A percentile compares a stretch with the other conserved stretches of the same genome.
Evolutionary conservation across 352 stramenopile species (phyloP).

Genomic region (Phytophthora boehmeriae): DNA sequence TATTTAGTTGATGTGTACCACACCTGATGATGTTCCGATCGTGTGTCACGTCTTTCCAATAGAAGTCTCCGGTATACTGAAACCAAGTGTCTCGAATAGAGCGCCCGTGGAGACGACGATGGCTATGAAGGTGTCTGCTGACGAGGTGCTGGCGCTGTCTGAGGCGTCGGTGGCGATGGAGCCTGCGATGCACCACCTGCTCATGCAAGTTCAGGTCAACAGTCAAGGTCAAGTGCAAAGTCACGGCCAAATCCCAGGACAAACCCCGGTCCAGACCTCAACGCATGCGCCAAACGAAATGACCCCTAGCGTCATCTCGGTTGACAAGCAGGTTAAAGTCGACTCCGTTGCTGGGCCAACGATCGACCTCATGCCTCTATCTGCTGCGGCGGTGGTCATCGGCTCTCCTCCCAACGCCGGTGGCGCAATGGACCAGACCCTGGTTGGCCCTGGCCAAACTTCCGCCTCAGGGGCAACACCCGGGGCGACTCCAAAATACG

Average conservation of each 20-base stretch:
- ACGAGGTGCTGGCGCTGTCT: slow-evolving; percentile 68
- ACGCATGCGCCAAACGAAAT: not conserved
- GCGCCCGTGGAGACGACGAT: slow-evolving; percentile 16
- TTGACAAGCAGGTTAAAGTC: not conserved
- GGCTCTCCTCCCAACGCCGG: slow-evolving; percentile 4
- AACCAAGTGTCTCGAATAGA: slow-evolving; percentile 8
- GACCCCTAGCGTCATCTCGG: not conserved
- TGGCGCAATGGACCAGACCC: not conserved
- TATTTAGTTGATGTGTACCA: slow-evolving; percentile 3
- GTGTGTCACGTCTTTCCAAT: not conserved
- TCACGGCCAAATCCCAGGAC: not conserved
- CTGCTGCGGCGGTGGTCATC: slow-evolving; percentile 23
- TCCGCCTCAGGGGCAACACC: not conserved
- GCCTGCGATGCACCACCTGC: slow-evolving; percentile 58
- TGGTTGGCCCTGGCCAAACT: too few relatives aligned
- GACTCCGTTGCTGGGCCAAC: not conserved
- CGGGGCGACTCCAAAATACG: slow-evolving; percentile 4
- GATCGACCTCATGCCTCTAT: slow-evolving; percentile 41
- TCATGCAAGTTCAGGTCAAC: slow-evolving; percentile 55
- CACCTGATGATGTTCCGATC: not conserved
- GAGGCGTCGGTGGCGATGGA: slow-evolving; percentile 45
- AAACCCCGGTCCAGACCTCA: slow-evolving; percentile 5
- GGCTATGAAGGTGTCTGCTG: slow-evolving; percentile 52
- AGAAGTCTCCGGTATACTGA: not conserved
- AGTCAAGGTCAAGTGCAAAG: slow-evolving; percentile 28